These are phyloP conservation scores for Parmelia sp. DNA, from an alignment of 495 filamentous ascomycete species.

Conservation along the genomic window DNA sequence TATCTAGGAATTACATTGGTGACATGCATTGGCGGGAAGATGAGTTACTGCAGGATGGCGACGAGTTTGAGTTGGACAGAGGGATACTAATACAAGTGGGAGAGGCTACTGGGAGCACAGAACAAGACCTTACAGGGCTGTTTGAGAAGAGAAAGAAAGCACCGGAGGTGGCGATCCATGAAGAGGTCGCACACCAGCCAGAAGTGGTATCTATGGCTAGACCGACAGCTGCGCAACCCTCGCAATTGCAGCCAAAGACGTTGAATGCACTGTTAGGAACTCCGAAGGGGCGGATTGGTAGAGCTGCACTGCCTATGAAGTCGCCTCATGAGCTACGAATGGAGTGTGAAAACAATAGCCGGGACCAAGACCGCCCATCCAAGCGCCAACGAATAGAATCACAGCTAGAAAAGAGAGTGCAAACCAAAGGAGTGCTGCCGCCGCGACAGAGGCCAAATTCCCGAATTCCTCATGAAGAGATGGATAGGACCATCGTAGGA, in stretches of 20 bases:
- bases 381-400: conserved; percentile 42
- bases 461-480: background rate
- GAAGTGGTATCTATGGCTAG: conserved; percentile 23
- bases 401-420: background rate
- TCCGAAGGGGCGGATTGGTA: conserved; percentile 43
- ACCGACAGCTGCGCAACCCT: conserved; percentile 16
- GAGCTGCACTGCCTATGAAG: conserved; percentile 33
- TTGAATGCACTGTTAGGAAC: conserved; percentile 54
- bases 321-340: conserved; percentile 48
- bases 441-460: background rate
- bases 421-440: background rate
- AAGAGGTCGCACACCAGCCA: conserved; percentile 32
- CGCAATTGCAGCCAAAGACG: conserved; percentile 43
- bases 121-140: conserved; percentile 70
- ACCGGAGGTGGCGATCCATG: conserved; percentile 30
- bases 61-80: conserved; percentile 75
- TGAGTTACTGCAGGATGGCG: conserved; percentile 61
- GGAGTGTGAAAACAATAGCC: conserved; percentile 25
- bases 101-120: conserved; percentile 60
- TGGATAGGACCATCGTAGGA: background rate
- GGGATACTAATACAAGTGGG: conserved; percentile 71
- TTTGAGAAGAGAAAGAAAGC: conserved; percentile 55
- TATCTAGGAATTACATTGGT: conserved; percentile 67
- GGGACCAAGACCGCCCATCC: conserved; percentile 32
- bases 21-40: conserved; percentile 75